These are phyloP conservation scores for Auricularia sp. DNA, from an alignment of 768 basidiomycete species.

Conservation along the genomic window DNA sequence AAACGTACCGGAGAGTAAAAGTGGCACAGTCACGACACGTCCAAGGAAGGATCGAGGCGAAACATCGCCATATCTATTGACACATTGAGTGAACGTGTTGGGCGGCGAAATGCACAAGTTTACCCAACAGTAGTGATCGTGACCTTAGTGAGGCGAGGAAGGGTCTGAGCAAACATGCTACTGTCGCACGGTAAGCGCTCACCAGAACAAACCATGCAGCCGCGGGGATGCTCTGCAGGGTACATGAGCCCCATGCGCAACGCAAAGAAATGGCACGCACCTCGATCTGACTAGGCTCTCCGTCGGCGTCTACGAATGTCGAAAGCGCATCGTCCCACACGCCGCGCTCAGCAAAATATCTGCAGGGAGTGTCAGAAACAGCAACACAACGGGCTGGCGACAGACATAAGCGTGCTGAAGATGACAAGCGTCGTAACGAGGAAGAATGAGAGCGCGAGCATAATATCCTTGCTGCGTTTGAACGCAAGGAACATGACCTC, in stretches of 20 bases:
- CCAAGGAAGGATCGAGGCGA: constrained; percentile 84
- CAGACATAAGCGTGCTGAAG: constrained; percentile 76
- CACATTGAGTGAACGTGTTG: background rate
- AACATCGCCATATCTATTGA: constrained; percentile 70
- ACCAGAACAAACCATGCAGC: constrained; percentile 57
- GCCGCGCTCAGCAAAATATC: constrained; percentile 85
- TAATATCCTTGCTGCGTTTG: constrained; percentile 74
- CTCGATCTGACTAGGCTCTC: constrained; percentile 71
- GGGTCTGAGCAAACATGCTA: constrained; percentile 59
- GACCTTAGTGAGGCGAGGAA: constrained; percentile 14
- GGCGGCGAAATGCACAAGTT: background rate
- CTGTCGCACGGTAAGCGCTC: background rate
- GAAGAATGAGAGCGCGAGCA: constrained; percentile 82
- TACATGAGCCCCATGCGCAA: background rate
- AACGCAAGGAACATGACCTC: constrained; percentile 91
- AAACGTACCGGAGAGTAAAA: constrained; percentile 57
- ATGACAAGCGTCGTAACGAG: constrained; percentile 79
- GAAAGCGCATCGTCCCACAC: constrained; percentile 77
- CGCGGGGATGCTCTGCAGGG: constrained; percentile 51
- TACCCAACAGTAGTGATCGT: background rate
- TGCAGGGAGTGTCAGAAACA: constrained; percentile 15
- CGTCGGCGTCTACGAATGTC: constrained; percentile 77
- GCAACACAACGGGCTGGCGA: background rate
- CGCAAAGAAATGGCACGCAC: constrained; percentile 27
- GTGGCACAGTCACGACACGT: constrained; percentile 72